phyloP scores from a whole-genome alignment of 2,329 filamentous ascomycete species.

The Cephalotrichum gorgonifer region DNA sequence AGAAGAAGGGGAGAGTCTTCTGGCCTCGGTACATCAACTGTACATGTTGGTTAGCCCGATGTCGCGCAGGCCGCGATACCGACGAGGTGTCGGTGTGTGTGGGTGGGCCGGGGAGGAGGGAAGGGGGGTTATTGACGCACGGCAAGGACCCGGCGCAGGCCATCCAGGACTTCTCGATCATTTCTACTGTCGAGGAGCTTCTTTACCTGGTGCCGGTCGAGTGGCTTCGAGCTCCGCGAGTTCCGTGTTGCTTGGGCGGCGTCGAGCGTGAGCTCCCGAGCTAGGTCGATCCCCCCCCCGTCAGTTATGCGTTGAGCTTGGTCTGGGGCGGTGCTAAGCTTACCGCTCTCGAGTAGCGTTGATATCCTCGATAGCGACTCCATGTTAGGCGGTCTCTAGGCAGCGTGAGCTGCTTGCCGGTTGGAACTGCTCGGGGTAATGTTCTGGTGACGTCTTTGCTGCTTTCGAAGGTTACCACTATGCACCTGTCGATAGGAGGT shows the following conservation, averaged over 20 bases:
- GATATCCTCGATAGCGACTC: conserved; percentile 95
- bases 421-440: not conserved
- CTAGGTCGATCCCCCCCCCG: conserved; percentile 45
- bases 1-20: conserved; percentile 86
- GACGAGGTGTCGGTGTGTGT: not conserved
- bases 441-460: not conserved
- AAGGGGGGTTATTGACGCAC: conserved; percentile 37
- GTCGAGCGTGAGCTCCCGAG: conserved; percentile 94
- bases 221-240: conserved; percentile 49
- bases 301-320: not conserved
- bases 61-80: not conserved
- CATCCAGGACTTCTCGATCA: conserved; percentile 88
- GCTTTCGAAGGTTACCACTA: not conserved
- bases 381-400: conserved; percentile 42
- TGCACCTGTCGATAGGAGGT: not conserved
- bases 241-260: conserved; percentile 79
- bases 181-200: conserved; percentile 89
- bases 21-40: conserved; percentile 94
- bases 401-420: not conserved
- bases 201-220: conserved; percentile 79
- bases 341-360: conserved; percentile 88
- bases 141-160: conserved; percentile 76
- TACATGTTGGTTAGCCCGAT: not conserved
- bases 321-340: conserved; percentile 13
- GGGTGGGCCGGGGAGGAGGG: not conserved